phyloP scores from a whole-genome alignment of 139 green algal genomes.

The Desmodesmus armatus region DNA sequence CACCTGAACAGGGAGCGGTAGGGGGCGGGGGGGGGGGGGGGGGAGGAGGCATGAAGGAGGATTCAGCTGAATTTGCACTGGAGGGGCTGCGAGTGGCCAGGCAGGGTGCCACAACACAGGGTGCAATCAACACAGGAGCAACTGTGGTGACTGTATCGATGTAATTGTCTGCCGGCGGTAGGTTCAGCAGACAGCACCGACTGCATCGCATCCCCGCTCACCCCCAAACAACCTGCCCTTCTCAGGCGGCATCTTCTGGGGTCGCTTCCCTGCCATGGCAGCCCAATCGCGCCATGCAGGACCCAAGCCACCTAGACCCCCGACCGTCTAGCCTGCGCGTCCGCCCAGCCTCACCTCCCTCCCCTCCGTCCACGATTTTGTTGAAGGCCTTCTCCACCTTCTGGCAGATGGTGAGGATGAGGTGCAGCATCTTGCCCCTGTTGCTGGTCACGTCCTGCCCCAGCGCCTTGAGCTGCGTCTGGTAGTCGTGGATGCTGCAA shows the following conservation, averaged over 20 bases:
- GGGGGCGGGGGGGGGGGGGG: neutral
- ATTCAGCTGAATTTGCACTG: too few relatives aligned
- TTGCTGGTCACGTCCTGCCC: slow-evolving; percentile 72
- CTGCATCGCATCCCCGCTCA: too few relatives aligned
- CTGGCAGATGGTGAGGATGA: slow-evolving; percentile 87
- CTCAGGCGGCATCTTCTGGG: too few relatives aligned
- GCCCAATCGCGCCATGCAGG: too few relatives aligned
- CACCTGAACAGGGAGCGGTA: too few relatives aligned
- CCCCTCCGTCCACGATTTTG: slow-evolving; percentile 85
- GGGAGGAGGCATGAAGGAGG: neutral
- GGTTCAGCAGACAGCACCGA: too few relatives aligned
- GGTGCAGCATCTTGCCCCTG: slow-evolving; percentile 91
- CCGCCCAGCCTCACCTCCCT: slow-evolving; percentile 66
- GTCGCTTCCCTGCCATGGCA: too few relatives aligned
- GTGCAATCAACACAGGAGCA: too few relatives aligned
- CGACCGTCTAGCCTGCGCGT: too few relatives aligned
- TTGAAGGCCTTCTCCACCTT: slow-evolving; percentile 88
- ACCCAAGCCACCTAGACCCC: neutral
- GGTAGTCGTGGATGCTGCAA: slow-evolving; percentile 72
- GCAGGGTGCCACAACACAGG: neutral
- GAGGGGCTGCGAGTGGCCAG: too few relatives aligned
- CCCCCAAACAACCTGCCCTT: too few relatives aligned
- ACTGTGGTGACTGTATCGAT: neutral
- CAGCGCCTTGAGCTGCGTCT: slow-evolving; percentile 82
- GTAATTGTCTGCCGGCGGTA: neutral